phyloP scores from a whole-genome alignment of 2,329 filamentous ascomycete species.

The Fusarium oligoseptatum region DNA sequence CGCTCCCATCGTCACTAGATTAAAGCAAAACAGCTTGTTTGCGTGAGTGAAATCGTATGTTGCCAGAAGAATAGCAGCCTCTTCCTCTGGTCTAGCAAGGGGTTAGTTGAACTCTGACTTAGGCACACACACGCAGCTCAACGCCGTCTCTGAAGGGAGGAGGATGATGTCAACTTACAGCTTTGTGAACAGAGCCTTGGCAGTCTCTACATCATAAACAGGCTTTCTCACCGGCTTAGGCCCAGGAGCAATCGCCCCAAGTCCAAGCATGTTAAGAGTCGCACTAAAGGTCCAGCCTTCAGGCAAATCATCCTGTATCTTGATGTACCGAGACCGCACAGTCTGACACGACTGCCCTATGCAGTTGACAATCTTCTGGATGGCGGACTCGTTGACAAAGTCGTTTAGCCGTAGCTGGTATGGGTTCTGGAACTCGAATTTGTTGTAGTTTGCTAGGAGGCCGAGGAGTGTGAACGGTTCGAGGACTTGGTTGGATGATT shows the following conservation, averaged over 20 bases:
- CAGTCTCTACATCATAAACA: conserved; percentile 80
- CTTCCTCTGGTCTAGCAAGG: conserved; percentile 75
- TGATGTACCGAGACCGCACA: conserved; percentile 82
- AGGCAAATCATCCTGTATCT: conserved; percentile 89
- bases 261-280: conserved; percentile 86
- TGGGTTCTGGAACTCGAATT: conserved; percentile 98
- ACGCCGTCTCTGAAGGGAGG: too few species aligned
- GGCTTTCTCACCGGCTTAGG: conserved; percentile 70
- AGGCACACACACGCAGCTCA: too few species aligned
- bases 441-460: conserved; percentile 96
- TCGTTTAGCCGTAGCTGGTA: conserved; percentile 93
- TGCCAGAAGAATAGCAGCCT: conserved; percentile 84
- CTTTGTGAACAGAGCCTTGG: conserved; percentile 83
- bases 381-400: conserved; percentile 92
- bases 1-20: conserved; percentile 73
- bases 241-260: conserved; percentile 80
- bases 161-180: conserved; percentile 68
- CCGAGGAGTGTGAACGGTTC: conserved; percentile 87
- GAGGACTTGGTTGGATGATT: conserved; percentile 72
- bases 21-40: conserved; percentile 95
- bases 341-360: conserved; percentile 79
- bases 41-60: conserved; percentile 94
- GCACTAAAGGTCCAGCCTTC: conserved; percentile 88
- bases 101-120: conserved; percentile 17
- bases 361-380: conserved; percentile 83